These are phyloP conservation scores for Fomitopsis palustris DNA, from an alignment of 1,284 basidiomycete genomes.

Conservation along the genomic window DNA sequence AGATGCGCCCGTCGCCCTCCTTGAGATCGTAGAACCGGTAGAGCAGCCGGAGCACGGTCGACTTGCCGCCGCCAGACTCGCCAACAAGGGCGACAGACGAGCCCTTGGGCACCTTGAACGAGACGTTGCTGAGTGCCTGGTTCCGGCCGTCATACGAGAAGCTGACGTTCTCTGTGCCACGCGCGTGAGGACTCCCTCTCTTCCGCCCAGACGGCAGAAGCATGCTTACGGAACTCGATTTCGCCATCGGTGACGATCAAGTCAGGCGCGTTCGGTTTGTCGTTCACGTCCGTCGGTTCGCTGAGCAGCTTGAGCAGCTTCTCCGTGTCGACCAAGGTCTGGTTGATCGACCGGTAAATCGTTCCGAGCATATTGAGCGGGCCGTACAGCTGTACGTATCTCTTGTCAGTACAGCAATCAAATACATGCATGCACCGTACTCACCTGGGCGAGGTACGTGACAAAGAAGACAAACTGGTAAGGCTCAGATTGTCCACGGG, in stretches of 20 bases:
- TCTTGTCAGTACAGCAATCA: not conserved
- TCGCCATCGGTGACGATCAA: constrained; percentile 72
- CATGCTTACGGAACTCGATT: constrained; percentile 75
- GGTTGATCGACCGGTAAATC: constrained; percentile 71
- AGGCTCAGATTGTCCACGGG: constrained; percentile 41
- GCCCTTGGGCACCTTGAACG: constrained; percentile 81
- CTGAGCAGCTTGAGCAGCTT: constrained; percentile 70
- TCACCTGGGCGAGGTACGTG: constrained; percentile 73
- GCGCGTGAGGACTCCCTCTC: constrained; percentile 3
- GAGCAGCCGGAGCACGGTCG: constrained; percentile 77
- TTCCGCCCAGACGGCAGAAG: not conserved
- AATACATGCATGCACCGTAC: constrained; percentile 15
- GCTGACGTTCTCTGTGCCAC: constrained; percentile 61
- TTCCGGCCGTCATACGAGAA: constrained; percentile 82
- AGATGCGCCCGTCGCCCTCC: constrained; percentile 67
- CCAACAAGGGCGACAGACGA: constrained; percentile 82
- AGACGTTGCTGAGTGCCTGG: constrained; percentile 72
- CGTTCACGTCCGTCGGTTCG: constrained; percentile 79
- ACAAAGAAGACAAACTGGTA: constrained; percentile 77
- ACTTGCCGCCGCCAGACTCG: constrained; percentile 79
- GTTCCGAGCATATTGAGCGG: constrained; percentile 74
- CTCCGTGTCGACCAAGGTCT: constrained; percentile 78
- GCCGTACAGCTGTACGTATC: constrained; percentile 52
- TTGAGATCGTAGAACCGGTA: constrained; percentile 89
- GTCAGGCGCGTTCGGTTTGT: constrained; percentile 72